phyloP scores from a whole-genome alignment of 2,329 filamentous ascomycete species.

The Venturia nashicola region DNA sequence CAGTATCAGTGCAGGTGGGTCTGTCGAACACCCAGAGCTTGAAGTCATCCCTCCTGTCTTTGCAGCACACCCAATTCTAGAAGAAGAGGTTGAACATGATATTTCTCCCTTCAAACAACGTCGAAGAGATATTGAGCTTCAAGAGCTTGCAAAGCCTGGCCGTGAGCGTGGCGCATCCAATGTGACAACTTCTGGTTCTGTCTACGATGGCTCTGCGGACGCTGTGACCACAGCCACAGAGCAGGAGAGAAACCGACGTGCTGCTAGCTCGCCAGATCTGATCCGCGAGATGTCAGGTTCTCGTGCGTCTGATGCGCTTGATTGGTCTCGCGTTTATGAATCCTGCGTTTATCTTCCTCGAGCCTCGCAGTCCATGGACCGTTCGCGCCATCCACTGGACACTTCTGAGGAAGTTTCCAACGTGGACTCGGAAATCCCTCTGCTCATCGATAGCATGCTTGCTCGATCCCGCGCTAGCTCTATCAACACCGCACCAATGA shows the following conservation, averaged over 20 bases:
- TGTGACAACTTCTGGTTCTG: background rate
- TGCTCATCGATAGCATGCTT: conserved; percentile 5
- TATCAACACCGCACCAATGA: background rate
- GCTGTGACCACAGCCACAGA: background rate
- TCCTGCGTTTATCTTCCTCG: conserved; percentile 16
- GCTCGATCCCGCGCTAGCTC: background rate
- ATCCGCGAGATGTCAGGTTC: background rate
- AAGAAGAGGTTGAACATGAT: conserved; percentile 5
- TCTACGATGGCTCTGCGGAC: background rate
- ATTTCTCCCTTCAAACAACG: background rate
- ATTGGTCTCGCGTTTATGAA: conserved; percentile 25
- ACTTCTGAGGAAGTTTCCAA: background rate
- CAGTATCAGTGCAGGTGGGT: conserved; percentile 28
- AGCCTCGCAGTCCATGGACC: conserved; percentile 6
- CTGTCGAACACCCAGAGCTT: conserved; percentile 33
- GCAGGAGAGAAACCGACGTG: background rate
- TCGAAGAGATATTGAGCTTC: conserved; percentile 3
- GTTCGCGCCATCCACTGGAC: background rate
- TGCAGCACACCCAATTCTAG: conserved; percentile 10
- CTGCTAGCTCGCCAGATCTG: conserved; percentile 2
- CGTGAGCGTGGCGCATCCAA: conserved; percentile 2
- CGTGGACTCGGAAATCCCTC: background rate
- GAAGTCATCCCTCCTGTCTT: conserved; percentile 30
- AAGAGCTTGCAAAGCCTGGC: background rate
- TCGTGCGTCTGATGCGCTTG: conserved; percentile 14